Percentiles rank a stretch among this genome's conserved stretches.
Conservation (phyloP, 2,329 filamentous ascomycete genomes). For the Paraconiothyrium sp. region DNA sequence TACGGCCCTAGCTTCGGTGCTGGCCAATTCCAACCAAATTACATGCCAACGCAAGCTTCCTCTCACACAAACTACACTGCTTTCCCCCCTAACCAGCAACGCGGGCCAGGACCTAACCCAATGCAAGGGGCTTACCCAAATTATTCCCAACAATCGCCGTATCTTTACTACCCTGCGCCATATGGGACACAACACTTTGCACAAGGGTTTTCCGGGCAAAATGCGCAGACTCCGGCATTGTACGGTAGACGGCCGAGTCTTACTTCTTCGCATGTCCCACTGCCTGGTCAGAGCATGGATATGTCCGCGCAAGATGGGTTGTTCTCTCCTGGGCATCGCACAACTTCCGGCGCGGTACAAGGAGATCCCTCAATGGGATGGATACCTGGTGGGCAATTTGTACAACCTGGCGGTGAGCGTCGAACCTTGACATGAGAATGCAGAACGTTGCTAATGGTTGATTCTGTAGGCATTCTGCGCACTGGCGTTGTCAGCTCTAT, state of each 20-base stretch:
- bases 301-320: conserved; percentile 31
- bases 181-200: conserved; percentile 44
- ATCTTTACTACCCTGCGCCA: conserved; percentile 47
- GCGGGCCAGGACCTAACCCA: conserved; percentile 30
- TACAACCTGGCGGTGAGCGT: conserved; percentile 34
- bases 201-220: conserved; percentile 37
- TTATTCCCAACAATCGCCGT: conserved; percentile 44
- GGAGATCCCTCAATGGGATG: conserved; percentile 30
- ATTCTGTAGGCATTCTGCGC: conserved; percentile 30
- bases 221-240: conserved; percentile 33
- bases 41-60: conserved; percentile 34
- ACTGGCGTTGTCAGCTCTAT: conserved; percentile 44
- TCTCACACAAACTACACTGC: conserved; percentile 36
- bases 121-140: conserved; percentile 42
- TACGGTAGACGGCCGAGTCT: conserved; percentile 44
- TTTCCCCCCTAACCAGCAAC: conserved; percentile 38
- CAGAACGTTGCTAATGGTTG: conserved; percentile 6
- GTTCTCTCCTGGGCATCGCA: conserved; percentile 27
- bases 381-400: conserved; percentile 28
- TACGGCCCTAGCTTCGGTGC: conserved; percentile 40
- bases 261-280: conserved; percentile 26
- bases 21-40: conserved; percentile 41
- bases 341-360: conserved; percentile 24
- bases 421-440: neutral
- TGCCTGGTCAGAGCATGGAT: conserved; percentile 35